Evolutionary conservation across 2,329 filamentous ascomycete species (phyloP), one percentile per base, ranked within the genome.

Genomic region (Colletotrichum phormii): DNA sequence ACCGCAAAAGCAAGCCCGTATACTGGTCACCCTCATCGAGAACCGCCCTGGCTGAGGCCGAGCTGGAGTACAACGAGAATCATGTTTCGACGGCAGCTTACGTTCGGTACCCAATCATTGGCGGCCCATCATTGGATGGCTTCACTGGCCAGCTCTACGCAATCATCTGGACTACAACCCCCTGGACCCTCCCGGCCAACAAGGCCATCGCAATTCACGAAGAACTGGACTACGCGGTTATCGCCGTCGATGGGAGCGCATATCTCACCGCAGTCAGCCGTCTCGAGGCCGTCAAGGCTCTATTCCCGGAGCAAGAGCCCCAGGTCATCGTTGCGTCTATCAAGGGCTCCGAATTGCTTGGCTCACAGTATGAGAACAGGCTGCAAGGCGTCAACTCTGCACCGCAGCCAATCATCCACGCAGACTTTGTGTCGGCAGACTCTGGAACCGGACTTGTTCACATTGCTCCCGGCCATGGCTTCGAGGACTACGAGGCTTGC

Each of bases 161-260:
- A n/a, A 88, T 97, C n/a, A 94, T 98, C 64, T 99, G 97, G 97
- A 99, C 97, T 2, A 99, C 97, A 0, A 99, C 97, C 0, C 97
- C 97, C 0, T 99, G 97, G 97, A 99, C 97, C 0, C 86, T 99
- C 5, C 96, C 97, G 0, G 95, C 96, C 2, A 99, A 99, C 80
- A 91, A 91, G 79, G 95, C 94, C 0, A 95, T 99, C 80, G 95
- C 95, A 2, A 88, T 98, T 46, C 91, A 95, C 77, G 85, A 89
- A 7, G 90, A 94, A 51, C 83, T 98, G 73, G 85, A 90, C 55
- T 99, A 98, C 80, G 86, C 87, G 4, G 82, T 97, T 24, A 84
- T 97, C 49, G 84, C 87, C 67, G 85, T 89, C 1, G 85, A 85
- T 0, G 80, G 80, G 0, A 86, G 91, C 75, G 90, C 91, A 22